Evolutionary conservation across 2,329 filamentous ascomycete genomes (phyloP), one percentile per base, ranked within the genome.

Genomic region (Fusarium longipes): DNA sequence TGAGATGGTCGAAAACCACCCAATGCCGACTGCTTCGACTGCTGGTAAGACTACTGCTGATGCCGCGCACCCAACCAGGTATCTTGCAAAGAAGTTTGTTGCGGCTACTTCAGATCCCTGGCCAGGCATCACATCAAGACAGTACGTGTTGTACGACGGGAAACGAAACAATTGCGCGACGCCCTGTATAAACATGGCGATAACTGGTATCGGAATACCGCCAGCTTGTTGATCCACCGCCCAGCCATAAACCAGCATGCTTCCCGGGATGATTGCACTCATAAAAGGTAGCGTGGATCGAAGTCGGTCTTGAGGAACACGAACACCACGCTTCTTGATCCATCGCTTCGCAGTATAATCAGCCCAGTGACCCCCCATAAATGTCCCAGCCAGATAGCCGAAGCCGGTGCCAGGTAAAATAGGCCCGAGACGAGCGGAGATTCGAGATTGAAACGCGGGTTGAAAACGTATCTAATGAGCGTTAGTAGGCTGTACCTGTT

Each of bases 21-120:
- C 93, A 1, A 95, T 89, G 5, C 93, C 92, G 54, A 96, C 90
- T 29, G 77, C 80, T 61, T 93, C 82, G n/a, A 93, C 84, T 1
- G 89, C 90, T 0, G 93, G 93, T 57, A 96, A 81, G 54, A 91
- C 91, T 3, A 88, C 86, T 0, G 90, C 92, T 4, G 88, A 91
- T 0, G 87, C 91, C 6, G 87, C 78, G 12, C 91, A 91, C 1
- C 89, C 92, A 68, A 93, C 91, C 8, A 93, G 74, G 76, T 95
- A 96, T 8, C 92, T 83, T 49, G 92, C 82, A 72, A 93, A 88
- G 76, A 94, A 96, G 76, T 95, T 96, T 0, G 91, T 91, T 0
- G 91, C 91, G 40, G 93, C 87, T 5, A 95, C 91, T 73, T 96
- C 92, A 5, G 89, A 87, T 40, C 87, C 87, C 29, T 86, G 82